These are phyloP conservation scores for Persicaria tinctoria DNA, from an alignment of 148 eudicot genomes.

Conservation along the genomic window DNA sequence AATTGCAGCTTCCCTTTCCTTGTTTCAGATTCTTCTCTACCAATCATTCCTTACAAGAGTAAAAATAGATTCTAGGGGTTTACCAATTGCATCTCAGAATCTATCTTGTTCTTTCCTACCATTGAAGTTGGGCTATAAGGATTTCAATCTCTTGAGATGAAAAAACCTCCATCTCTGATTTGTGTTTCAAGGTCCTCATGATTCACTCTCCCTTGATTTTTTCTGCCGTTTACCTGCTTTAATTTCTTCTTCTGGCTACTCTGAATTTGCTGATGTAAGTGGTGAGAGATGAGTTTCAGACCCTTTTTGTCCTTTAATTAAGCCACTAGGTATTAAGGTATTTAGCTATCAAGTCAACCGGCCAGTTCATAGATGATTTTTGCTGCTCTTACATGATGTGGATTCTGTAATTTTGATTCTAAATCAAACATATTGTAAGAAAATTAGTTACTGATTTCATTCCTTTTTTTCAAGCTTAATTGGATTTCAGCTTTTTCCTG, in stretches of 20 bases:
- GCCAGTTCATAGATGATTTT: background rate
- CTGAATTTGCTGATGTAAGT: background rate
- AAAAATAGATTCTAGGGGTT: conserved; percentile 8
- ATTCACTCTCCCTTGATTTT: background rate
- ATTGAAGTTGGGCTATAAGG: background rate
- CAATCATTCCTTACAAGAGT: conserved; percentile 3
- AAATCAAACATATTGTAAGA: background rate
- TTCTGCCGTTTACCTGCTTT: background rate
- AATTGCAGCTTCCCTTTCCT: conserved; percentile 2
- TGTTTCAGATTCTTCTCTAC: conserved; percentile 10
- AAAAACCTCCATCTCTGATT: background rate
- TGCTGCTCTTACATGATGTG: background rate
- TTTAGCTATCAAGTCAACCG: background rate
- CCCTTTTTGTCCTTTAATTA: background rate
- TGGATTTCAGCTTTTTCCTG: conserved; percentile 3
- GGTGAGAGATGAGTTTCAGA: background rate
- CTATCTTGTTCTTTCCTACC: background rate
- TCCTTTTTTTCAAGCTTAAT: background rate
- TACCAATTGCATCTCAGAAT: background rate
- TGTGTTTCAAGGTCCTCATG: background rate
- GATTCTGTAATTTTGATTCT: background rate
- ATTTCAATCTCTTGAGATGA: conserved; percentile 5
- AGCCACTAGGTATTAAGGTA: background rate
- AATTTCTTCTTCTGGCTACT: background rate
- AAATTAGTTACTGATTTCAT: background rate